Base-by-base conservation (phyloP, 1,284 basidiomycete species). In the Tetrapyrgos nigripes region DNA sequence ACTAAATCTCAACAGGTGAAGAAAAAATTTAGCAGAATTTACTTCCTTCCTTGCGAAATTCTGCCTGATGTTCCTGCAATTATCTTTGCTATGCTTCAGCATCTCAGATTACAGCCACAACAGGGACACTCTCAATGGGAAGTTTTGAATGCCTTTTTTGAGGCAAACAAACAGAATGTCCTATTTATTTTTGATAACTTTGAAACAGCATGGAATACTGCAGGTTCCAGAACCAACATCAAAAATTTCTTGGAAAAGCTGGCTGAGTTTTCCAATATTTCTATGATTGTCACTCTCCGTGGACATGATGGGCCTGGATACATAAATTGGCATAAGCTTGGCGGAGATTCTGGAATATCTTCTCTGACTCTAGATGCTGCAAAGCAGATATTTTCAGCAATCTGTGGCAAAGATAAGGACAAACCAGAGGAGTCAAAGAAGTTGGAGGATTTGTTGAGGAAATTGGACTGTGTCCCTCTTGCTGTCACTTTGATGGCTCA, bases 31-130 rank as follows among this genome's bases (percentile, higher is more conserved):
- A 14, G 31, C 8, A 14, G 8, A 10, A 37, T n/a, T 17, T 51
- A 23, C 9, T 51, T 51, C 37, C 17, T 51, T 3, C 50, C 50
- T 19, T 51, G 50, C 23, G 50, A 51, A 28, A 51, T 51, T 51
- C 37, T 29, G 17, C n/a, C 29, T 9, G 50, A 51, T 24, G 21
- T 23, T 5, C 4, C 50, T 21, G 13, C n/a, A 14, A 14, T 51
- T 2, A 37, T 51, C 26, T 31, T 35, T 3, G 28, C 10, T 4
- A 11, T 51, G 21, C 10, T 51, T 6, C 50, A 35, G 23, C 14
- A 3, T 13, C 23, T 51, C 31, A 17, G 17, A 35, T 35, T 51
- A 11, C 4, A 9, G 10, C 19, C 37, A 8, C 29, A 19, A 17
- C 29, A 51, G 50, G 50, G 31, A 28, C 33, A 51, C 26, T 21